Evolutionary conservation across 805 yeast genomes (phyloP).

Genomic region (Wickerhamiella occidentalis): DNA sequence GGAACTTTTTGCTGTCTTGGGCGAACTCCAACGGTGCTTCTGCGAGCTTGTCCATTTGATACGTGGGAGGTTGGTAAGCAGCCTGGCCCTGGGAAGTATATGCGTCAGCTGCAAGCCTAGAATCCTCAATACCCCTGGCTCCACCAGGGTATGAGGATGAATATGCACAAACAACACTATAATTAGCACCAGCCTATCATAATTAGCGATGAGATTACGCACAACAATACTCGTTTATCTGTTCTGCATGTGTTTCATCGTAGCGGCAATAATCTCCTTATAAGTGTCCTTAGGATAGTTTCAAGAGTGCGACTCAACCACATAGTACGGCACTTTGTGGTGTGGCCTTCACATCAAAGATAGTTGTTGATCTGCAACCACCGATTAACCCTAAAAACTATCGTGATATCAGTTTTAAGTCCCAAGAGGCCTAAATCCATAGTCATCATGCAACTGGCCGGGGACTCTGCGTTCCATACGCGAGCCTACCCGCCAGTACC

Average conservation of each 20-base stretch:
- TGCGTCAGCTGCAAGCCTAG: conserved; percentile 1
- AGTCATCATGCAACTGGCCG: conserved; percentile 6
- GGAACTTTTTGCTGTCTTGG: conserved; percentile 81
- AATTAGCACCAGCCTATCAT: too few relatives aligned
- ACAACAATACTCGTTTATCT: too few relatives aligned
- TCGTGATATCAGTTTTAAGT: background rate
- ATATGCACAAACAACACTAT: too few relatives aligned
- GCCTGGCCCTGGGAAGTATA: background rate
- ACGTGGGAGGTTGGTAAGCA: conserved; percentile 1
- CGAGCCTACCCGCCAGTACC: conserved; percentile 11
- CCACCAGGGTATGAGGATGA: too few relatives aligned
- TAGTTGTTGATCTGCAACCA: too few relatives aligned
- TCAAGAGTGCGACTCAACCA: background rate
- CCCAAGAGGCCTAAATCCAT: background rate
- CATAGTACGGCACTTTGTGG: background rate
- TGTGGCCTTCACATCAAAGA: background rate
- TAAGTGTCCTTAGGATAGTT: background rate
- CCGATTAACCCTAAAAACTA: too few relatives aligned
- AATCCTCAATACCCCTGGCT: too few relatives aligned
- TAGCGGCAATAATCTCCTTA: background rate
- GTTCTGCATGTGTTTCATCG: background rate
- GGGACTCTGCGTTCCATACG: conserved; percentile 8
- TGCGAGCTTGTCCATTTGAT: conserved; percentile 46
- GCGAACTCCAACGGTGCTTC: conserved; percentile 86
- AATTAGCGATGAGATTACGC: too few relatives aligned